Evolutionary conservation across 2,329 filamentous ascomycete species (phyloP), one percentile per base, ranked within the genome.

Genomic region (Phaeosphaeria sp.): DNA sequence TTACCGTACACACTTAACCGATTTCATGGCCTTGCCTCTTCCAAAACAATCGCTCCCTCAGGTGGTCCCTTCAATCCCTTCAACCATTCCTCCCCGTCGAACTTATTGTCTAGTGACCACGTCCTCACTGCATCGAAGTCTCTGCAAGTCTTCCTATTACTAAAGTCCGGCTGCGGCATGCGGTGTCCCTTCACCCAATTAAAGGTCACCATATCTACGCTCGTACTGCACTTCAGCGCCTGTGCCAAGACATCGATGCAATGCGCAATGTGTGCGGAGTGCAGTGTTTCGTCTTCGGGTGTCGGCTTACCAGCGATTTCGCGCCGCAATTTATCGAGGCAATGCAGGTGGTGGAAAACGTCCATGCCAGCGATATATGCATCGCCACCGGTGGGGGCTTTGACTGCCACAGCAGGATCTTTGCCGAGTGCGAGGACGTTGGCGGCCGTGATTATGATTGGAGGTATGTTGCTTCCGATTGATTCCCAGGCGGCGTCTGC

Each of bases 271-370:
- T 57, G 55, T n/a, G 55, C 55, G 7, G 48, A 43, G 17, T 57
- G 55, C 49, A 57, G 40, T 27, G 51, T 44, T 3, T 49, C 21
- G 8, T 49, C 43, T 49, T 57, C 56, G 18, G 55, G 52, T 25
- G 55, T 55, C 27, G 55, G 51, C 27, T 47, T 43, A 30, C 51
- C 55, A 2, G 48, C 51, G 8, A 54, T 54, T 24, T 59, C 56
- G 2, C 56, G 51, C 9, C 56, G 56, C 8, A 59, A 47, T 30
- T 54, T 54, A 24, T 59, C 56, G 6, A 59, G 44, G 24, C 56
- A 59, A 20, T 59, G 56, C n/a, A 59, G 30, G 43, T 59, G 56
- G 25, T 59, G 56, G 25, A 59, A 59, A 9, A 55, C 56, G 44
- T 59, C 56, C 47, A 59, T 59, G 44, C 56, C 51, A 11, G 56